Conservation (phyloP, 192 early-diverging fungal species). For the Coemansia sp. region DNA sequence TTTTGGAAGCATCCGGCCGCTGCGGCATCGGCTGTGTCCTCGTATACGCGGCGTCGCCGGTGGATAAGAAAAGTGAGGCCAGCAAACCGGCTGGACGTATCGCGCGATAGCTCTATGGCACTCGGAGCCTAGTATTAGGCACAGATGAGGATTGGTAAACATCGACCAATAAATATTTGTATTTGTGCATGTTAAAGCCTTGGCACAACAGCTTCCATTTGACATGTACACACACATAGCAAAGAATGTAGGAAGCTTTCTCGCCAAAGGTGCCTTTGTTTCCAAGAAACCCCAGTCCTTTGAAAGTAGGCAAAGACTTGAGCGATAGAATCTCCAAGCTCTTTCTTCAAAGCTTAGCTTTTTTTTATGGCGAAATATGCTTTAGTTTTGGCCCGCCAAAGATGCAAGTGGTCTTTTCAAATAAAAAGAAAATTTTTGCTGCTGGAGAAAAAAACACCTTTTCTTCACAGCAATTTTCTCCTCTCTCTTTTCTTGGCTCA, state of each 20-base stretch:
- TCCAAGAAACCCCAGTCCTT: too few species aligned
- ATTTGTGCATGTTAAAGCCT: not conserved
- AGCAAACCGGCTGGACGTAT: not conserved
- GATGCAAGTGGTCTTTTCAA: not conserved
- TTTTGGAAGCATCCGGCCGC: conserved; percentile 58
- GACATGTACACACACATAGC: too few species aligned
- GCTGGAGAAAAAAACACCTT: not conserved
- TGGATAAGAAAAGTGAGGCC: conserved; percentile 60
- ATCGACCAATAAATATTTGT: not conserved
- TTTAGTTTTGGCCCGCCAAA: not conserved
- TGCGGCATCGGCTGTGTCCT: conserved; percentile 43
- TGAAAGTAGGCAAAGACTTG: too few species aligned
- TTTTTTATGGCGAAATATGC: not conserved
- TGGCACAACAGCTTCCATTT: not conserved
- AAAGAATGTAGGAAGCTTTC: too few species aligned
- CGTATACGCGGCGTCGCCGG: conserved; percentile 62
- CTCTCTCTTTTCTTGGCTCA: not conserved
- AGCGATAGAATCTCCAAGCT: not conserved
- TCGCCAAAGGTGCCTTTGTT: too few species aligned
- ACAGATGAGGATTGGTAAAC: not conserved
- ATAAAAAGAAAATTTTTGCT: not conserved
- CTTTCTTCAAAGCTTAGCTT: not conserved
- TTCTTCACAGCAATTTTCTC: not conserved
- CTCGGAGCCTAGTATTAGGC: not conserved
- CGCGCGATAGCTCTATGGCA: not conserved